Conservation (phyloP, 495 filamentous ascomycete genomes). For the Trichoderma asperelloides region DNA sequence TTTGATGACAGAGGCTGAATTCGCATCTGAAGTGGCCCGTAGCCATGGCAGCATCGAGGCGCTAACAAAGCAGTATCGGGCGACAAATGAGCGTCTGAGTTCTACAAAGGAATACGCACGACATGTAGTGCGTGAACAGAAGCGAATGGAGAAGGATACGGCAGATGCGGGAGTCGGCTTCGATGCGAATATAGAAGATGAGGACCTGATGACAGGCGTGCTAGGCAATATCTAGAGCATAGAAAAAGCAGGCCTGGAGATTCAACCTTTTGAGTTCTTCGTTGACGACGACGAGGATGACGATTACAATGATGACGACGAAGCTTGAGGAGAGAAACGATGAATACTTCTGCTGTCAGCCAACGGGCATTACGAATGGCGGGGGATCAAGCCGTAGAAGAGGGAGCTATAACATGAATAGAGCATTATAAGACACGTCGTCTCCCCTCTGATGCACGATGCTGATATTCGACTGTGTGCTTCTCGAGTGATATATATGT, state of each 20-base stretch:
- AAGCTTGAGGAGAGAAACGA: background rate
- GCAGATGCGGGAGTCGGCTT: slow-evolving; percentile 25
- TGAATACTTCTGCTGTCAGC: background rate
- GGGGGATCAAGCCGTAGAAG: background rate
- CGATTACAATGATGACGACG: background rate
- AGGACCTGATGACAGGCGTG: slow-evolving; percentile 54
- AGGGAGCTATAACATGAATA: background rate
- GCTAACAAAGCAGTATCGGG: slow-evolving; percentile 32
- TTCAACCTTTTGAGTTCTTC: too few relatives aligned
- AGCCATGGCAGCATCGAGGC: slow-evolving; percentile 36
- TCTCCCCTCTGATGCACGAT: background rate
- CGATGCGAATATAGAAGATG: slow-evolving; percentile 40
- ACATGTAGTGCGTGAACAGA: slow-evolving; percentile 37
- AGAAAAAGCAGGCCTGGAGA: background rate
- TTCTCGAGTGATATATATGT: background rate
- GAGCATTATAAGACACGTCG: background rate
- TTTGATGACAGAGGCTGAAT: slow-evolving; percentile 36
- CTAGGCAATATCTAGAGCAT: background rate
- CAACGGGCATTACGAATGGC: background rate
- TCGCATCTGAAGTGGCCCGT: slow-evolving; percentile 31
- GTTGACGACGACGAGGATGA: too few relatives aligned
- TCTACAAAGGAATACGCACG: slow-evolving; percentile 53
- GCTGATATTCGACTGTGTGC: background rate
- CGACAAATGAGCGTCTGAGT: slow-evolving; percentile 45
- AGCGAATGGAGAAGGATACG: slow-evolving; percentile 26